Base-by-base conservation (phyloP, 2,329 filamentous ascomycete species). In the Clonostachys chloroleuca region DNA sequence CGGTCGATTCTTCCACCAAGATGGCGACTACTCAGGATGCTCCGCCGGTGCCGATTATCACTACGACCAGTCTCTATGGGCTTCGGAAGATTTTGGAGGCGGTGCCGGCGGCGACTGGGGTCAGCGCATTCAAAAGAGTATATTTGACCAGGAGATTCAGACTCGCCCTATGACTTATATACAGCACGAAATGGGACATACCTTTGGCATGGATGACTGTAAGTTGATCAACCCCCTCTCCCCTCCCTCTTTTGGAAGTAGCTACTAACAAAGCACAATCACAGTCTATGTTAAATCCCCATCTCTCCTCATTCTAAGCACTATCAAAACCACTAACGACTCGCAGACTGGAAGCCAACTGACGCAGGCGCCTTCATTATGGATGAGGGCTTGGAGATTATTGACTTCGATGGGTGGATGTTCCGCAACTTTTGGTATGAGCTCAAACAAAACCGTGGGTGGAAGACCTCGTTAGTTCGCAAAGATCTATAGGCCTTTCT, bases 331-430 rank as follows among this genome's bases (percentile, higher is more conserved):
- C 18, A 20, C 18, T 20, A 20, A 13, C 12, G 12, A 16, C 6
- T 20, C 18, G 18, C 18, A 20, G 68, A 73, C 56, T 74, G 69
- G 70, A 69, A 63, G 16, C 70, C 72, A 1, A 60, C 59, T 6
- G 69, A 69, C 8, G 53, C 67, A 33, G 54, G 56, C 12, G 68
- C 60, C 54, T 74, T 74, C 57, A 63, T 74, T 51, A 74, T 75
- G 72, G 54, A 65, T 43, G 69, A 71, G 42, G 72, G 72, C 5
- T 59, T 53, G 17, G 49, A 62, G 42, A 62, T 75, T 17, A 75
- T 71, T 3, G 70, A 75, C 40, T 75, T 75, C 43, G 72, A 74
- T 46, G 69, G 67, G 16, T 74, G 72, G 72, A 74, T 74, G 71
- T 54, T 68, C 43, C 56, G 70, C 2, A 69, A 74, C 54, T 74